A percentile compares a stretch with the other conserved stretches of the same genome.
Conservation (phyloP, 139 green algal species). For the Mesostigma viride region DNA sequence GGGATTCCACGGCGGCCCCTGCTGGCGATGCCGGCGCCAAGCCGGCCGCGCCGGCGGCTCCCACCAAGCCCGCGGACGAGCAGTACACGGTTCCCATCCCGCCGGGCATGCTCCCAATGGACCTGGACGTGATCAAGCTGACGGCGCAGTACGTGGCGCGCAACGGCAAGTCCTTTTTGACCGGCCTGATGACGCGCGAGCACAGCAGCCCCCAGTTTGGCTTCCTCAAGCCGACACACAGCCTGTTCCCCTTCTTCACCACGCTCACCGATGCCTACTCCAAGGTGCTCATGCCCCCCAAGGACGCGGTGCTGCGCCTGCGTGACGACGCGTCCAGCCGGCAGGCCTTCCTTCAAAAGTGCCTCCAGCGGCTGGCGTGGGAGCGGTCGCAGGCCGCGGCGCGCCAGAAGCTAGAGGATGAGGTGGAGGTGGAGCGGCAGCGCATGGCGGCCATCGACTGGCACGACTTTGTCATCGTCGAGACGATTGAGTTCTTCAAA, state of each 20-base stretch:
- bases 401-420: slow-evolving; percentile 55
- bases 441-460: slow-evolving; percentile 85
- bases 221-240: slow-evolving; percentile 94
- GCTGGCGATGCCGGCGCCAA: neutral
- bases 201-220: slow-evolving; percentile 72
- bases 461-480: slow-evolving; percentile 95
- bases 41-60: slow-evolving; percentile 36
- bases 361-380: slow-evolving; percentile 77
- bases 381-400: slow-evolving; percentile 60
- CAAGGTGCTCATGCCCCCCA: slow-evolving; percentile 78
- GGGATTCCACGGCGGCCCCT: neutral
- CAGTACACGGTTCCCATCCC: slow-evolving; percentile 82
- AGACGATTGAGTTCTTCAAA: slow-evolving; percentile 89
- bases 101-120: slow-evolving; percentile 64
- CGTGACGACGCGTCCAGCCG: slow-evolving; percentile 38
- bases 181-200: slow-evolving; percentile 64
- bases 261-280: slow-evolving; percentile 83
- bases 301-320: slow-evolving; percentile 52
- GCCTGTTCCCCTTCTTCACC: slow-evolving; percentile 87
- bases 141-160: slow-evolving; percentile 88
- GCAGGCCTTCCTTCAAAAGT: slow-evolving; percentile 58
- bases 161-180: slow-evolving; percentile 72
- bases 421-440: slow-evolving; percentile 69
- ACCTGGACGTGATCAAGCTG: slow-evolving; percentile 91
- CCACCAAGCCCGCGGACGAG: slow-evolving; percentile 73